phyloP scores from a whole-genome alignment of 225 moss, liverwort and hornwort species.

The Antitrichia curtipendula region DNA sequence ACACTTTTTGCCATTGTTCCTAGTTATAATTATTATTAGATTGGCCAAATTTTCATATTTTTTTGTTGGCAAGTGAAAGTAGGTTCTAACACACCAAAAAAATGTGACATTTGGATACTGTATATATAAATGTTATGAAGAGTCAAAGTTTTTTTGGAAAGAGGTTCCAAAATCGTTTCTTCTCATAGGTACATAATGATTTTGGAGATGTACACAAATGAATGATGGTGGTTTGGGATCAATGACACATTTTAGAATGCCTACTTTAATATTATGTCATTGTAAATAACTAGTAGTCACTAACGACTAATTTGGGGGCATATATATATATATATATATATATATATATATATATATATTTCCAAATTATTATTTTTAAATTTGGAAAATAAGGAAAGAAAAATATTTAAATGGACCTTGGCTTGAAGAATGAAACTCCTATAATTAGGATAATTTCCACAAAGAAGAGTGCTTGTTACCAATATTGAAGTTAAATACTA shows the following conservation, averaged over 20 bases:
- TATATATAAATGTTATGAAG: not conserved
- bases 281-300: too few relatives aligned
- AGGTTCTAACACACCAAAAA: not conserved
- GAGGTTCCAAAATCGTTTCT: rapidly evolving
- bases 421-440: too few relatives aligned
- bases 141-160: not conserved
- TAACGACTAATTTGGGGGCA: too few relatives aligned
- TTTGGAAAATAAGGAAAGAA: too few relatives aligned
- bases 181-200: not conserved
- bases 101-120: rapidly evolving
- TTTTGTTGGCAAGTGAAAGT: not conserved
- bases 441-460: too few relatives aligned
- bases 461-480: too few relatives aligned
- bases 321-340: too few relatives aligned
- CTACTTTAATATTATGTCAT: too few relatives aligned
- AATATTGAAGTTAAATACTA: not conserved
- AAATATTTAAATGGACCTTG: too few relatives aligned
- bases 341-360: too few relatives aligned
- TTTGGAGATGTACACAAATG: not conserved
- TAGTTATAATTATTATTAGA: not conserved
- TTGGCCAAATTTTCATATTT: not conserved
- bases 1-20: not conserved
- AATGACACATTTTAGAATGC: too few relatives aligned
- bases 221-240: not conserved
- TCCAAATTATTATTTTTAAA: too few relatives aligned